Evolutionary conservation across 2,329 filamentous ascomycete species (phyloP).

Genomic region (Calycina herbarum): DNA sequence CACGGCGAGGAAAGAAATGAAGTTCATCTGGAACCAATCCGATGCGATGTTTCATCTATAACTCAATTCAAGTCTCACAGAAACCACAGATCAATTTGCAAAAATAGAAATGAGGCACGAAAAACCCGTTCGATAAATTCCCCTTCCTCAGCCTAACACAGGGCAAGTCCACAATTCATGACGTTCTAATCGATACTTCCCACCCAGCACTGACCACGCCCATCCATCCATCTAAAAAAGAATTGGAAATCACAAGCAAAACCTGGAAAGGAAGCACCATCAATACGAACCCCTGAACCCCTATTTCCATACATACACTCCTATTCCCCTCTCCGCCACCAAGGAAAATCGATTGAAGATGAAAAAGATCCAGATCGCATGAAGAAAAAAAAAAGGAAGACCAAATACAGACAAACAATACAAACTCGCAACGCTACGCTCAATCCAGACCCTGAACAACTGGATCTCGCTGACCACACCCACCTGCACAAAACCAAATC

Average conservation of each 20-base stretch:
- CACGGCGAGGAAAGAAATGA: no score
- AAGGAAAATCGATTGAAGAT: not conserved
- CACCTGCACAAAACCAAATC: constrained; percentile 2
- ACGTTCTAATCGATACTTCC: constrained; percentile 1
- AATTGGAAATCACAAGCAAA: not conserved
- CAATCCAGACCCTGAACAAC: not conserved
- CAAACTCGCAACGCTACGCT: not conserved
- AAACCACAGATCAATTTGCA: no score
- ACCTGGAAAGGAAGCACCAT: not conserved
- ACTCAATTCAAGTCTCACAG: no score
- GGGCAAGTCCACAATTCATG: not conserved
- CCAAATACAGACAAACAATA: not conserved
- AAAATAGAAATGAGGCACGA: not conserved
- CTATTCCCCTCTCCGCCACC: not conserved
- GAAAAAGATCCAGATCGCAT: not conserved
- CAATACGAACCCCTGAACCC: not conserved
- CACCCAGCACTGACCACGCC: not conserved
- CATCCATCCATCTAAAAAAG: not conserved
- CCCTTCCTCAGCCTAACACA: no score
- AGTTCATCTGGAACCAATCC: no score
- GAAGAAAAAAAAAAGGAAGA: not conserved
- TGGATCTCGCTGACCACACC: not conserved
- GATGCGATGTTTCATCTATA: no score
- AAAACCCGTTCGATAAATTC: not conserved
- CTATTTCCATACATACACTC: constrained; percentile 5